phyloP scores from a whole-genome alignment of 1,139 yeast species.

The Nakaseomyces glabratus region DNA sequence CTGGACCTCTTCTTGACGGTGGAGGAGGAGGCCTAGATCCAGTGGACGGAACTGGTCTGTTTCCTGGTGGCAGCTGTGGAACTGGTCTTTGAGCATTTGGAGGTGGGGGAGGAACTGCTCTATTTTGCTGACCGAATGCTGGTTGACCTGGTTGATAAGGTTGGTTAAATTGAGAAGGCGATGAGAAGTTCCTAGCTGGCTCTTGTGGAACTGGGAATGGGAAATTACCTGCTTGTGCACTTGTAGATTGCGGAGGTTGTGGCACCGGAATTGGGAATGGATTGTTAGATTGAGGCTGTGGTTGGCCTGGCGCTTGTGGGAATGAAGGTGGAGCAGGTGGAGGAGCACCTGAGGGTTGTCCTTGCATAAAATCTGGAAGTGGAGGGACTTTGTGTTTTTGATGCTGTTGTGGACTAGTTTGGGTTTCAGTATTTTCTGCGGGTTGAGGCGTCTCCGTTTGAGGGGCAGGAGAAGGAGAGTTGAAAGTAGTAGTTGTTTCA shows the following conservation, averaged over 20 bases:
- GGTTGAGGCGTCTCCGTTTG: conserved; percentile 27
- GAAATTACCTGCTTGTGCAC: conserved; percentile 14
- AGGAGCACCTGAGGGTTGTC: conserved; percentile 16
- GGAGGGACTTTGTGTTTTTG: conserved; percentile 10
- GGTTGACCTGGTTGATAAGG: conserved; percentile 31
- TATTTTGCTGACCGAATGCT: conserved; percentile 7
- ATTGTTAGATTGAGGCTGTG: conserved; percentile 17
- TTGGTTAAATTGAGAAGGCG: conserved; percentile 30
- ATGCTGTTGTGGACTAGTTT: conserved; percentile 12
- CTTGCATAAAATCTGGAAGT: conserved; percentile 7
- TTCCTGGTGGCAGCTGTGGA: conserved; percentile 35
- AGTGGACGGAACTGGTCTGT: conserved; percentile 28
- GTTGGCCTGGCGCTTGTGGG: conserved; percentile 12
- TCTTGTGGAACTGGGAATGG: conserved; percentile 31
- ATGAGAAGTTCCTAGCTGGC: conserved; percentile 8
- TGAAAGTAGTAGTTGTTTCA: conserved; percentile 20
- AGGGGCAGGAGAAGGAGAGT: conserved; percentile 29
- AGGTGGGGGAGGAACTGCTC: conserved; percentile 17
- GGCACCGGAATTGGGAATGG: conserved; percentile 27
- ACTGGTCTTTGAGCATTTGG: conserved; percentile 28
- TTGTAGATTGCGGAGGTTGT: conserved; percentile 21
- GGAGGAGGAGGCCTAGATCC: conserved; percentile 31
- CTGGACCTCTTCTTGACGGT: conserved; percentile 28
- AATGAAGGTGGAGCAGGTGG: conserved; percentile 11
- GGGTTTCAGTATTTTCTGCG: conserved; percentile 6